Evolutionary conservation across 1,284 basidiomycete species (phyloP).

Genomic region (Sporisorium iseilematis-ciliati): DNA sequence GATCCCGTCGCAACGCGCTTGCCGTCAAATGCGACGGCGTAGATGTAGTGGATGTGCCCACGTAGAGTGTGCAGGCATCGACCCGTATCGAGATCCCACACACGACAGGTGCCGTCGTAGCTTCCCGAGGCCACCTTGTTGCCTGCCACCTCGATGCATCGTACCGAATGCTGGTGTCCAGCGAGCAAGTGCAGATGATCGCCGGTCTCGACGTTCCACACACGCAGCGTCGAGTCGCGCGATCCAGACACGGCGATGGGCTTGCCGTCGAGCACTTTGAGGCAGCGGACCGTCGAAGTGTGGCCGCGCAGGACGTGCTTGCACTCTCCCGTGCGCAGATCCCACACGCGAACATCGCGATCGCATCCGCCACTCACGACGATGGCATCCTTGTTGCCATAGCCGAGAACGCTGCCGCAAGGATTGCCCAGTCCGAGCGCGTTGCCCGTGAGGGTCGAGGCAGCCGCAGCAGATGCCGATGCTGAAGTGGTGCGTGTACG

Average conservation of each 20-base stretch:
- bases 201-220: slow-evolving; percentile 92
- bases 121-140: slow-evolving; percentile 86
- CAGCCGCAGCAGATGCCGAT: slow-evolving; percentile 7
- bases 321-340: slow-evolving; percentile 84
- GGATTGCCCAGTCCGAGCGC: slow-evolving; percentile 54
- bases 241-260: slow-evolving; percentile 91
- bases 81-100: slow-evolving; percentile 68
- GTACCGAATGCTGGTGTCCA: slow-evolving; percentile 86
- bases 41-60: slow-evolving; percentile 94
- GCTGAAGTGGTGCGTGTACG: slow-evolving; percentile 13
- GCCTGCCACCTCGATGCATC: slow-evolving; percentile 88
- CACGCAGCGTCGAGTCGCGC: slow-evolving; percentile 80
- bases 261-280: slow-evolving; percentile 86
- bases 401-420: slow-evolving; percentile 73
- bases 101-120: slow-evolving; percentile 79
- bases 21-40: slow-evolving; percentile 93
- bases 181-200: slow-evolving; percentile 77
- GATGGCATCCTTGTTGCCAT: slow-evolving; percentile 78
- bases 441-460: slow-evolving; percentile 28
- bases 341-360: slow-evolving; percentile 90
- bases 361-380: slow-evolving; percentile 95
- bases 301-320: slow-evolving; percentile 86
- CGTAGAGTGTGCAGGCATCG: slow-evolving; percentile 84
- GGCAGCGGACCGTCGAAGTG: slow-evolving; percentile 89
- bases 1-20: slow-evolving; percentile 85